Base-by-base conservation (phyloP, 805 yeast species). In the Candida tibetensis region DNA sequence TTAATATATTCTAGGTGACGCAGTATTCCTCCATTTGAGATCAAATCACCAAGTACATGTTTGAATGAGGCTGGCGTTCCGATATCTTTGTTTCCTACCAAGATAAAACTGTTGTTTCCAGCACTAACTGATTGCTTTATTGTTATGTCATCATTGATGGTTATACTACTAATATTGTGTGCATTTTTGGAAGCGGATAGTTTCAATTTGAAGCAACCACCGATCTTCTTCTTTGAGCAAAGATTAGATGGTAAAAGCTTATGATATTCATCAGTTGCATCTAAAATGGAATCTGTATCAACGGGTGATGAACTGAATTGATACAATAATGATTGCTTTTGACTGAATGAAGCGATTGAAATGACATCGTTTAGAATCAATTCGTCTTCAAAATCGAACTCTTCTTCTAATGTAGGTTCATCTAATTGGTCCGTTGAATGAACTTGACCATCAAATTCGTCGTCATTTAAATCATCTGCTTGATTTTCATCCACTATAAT, bases 31-130 rank as follows among this genome's bases (percentile, higher is more conserved):
- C 66, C 71, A 30, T 49, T 55, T 3, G 71, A 63, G 6, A 67
- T 52, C 10, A 69, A 44, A 21, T 58, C 64, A 3, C 84, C 84
- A 15, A 89, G 71, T 0, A 91, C 76, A 26, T 76, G 66, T 19
- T 82, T 72, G 30, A 90, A 63, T 21, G 79, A 77, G 1, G 74
- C 62, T 0, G 97, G 98, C 1, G 82, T 46, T 8, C 72, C 58
- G 9, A 86, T 48, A 21, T 78, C 81, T 12, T 78, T 81, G 42
- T 80, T 77, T 1, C 83, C 66, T 2, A 82, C 57, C 48, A 81
- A 86, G 4, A 89, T 81, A n/a, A 75, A 55, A 2, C 88, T 78
- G 44, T 52, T 37, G 35, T 81, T 77, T 0, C 84, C 90, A 15
- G 85, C 67, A 6, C 49, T 48, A 30, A 70, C 67, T 2, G 76